Conservation (phyloP, 2,329 filamentous ascomycete genomes). For the Aspergillus caelatus region DNA sequence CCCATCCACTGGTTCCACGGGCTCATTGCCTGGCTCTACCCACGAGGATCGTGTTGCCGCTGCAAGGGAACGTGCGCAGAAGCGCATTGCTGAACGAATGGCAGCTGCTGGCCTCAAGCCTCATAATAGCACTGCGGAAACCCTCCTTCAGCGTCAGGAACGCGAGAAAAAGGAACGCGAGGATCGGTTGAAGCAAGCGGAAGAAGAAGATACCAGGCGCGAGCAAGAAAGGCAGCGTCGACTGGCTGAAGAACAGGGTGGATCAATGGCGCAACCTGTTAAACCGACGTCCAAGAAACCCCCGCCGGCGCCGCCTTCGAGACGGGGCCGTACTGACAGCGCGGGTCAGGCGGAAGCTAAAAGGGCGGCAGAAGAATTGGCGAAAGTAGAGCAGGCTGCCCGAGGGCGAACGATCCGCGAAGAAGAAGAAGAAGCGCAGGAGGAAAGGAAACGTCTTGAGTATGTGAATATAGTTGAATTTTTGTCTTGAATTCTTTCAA, state of each 20-base stretch:
- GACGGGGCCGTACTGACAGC: constrained; percentile 66
- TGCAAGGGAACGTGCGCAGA: constrained; percentile 95
- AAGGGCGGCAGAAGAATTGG: constrained; percentile 58
- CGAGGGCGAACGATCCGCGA: constrained; percentile 57
- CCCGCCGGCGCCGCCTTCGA: constrained; percentile 70
- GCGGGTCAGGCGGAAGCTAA: constrained; percentile 60
- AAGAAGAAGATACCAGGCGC: constrained; percentile 88
- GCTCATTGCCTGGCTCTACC: constrained; percentile 83
- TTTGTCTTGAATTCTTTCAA: neutral
- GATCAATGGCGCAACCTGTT: constrained; percentile 58
- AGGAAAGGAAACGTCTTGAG: constrained; percentile 76
- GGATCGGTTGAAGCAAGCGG: constrained; percentile 82
- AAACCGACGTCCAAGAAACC: constrained; percentile 68
- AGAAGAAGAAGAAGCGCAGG: constrained; percentile 77
- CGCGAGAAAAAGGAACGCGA: constrained; percentile 86
- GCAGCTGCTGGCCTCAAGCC: constrained; percentile 91
- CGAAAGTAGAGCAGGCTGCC: constrained; percentile 65
- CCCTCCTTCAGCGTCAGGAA: constrained; percentile 79
- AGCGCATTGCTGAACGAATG: constrained; percentile 93
- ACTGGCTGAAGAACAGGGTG: constrained; percentile 72
- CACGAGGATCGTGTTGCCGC: constrained; percentile 93
- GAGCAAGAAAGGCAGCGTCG: constrained; percentile 85
- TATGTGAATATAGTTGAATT: constrained; percentile 57
- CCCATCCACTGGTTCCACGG: constrained; percentile 57
- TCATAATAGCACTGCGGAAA: constrained; percentile 77